Evolutionary conservation across 208 protist genomes (phyloP).

Genomic region (Acanthamoeba castellanii): DNA sequence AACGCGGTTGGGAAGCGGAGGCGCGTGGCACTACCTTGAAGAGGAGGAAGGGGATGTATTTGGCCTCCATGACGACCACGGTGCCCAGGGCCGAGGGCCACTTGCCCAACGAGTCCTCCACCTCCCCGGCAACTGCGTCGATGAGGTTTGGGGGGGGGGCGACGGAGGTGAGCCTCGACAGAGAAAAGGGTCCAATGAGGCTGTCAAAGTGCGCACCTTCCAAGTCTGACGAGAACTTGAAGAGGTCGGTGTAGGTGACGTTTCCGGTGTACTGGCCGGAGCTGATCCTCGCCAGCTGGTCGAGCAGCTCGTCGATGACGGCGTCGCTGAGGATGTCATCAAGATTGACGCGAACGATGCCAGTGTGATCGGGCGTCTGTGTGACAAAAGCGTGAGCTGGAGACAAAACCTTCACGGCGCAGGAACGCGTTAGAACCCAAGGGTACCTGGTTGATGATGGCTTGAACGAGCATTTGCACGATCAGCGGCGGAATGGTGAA

Average conservation of each 20-base stretch:
- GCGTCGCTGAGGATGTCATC: not conserved
- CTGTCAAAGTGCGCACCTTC: not conserved
- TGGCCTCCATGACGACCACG: slow-evolving; percentile 92
- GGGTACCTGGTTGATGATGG: slow-evolving; percentile 58
- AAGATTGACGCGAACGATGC: not conserved
- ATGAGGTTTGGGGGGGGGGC: not conserved
- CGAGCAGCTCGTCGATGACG: not conserved
- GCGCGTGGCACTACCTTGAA: slow-evolving; percentile 35
- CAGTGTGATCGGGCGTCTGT: slow-evolving; percentile 29
- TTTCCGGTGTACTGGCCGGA: slow-evolving; percentile 54
- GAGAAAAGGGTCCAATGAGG: no score
- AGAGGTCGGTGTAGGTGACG: slow-evolving; percentile 7
- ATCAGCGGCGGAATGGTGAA: slow-evolving; percentile 50
- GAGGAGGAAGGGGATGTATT: slow-evolving; percentile 71
- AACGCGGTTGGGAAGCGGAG: no score
- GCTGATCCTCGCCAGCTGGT: not conserved
- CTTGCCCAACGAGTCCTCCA: slow-evolving; percentile 92
- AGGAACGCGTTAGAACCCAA: no score
- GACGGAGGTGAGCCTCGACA: not conserved
- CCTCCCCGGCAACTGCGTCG: slow-evolving; percentile 88
- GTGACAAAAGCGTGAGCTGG: no score
- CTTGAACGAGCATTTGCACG: slow-evolving; percentile 40
- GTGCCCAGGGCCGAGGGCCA: slow-evolving; percentile 94
- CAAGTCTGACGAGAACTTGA: slow-evolving; percentile 42
- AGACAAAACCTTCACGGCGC: no score